A percentile compares a stretch with the other conserved stretches of the same genome.
These are phyloP conservation scores for Flaveria sonorensis DNA, from an alignment of 129 eudicot species.

Conservation along the genomic window DNA sequence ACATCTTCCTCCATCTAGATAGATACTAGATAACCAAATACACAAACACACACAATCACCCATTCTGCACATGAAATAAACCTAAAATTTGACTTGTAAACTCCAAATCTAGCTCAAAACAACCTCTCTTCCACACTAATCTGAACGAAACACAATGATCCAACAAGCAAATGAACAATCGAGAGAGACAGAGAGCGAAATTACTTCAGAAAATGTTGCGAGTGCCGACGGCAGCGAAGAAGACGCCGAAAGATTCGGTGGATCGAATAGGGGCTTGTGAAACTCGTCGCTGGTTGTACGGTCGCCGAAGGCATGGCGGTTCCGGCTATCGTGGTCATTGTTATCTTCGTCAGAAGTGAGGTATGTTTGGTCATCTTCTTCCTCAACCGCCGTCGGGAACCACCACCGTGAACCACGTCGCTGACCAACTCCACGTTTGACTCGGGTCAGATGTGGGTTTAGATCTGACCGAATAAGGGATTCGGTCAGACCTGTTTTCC, in stretches of 20 bases:
- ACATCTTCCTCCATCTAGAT: neutral
- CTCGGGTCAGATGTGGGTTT: too few species aligned
- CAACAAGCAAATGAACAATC: neutral
- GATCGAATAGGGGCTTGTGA: conserved; percentile 55
- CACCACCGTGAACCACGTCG: too few species aligned
- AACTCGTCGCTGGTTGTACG: conserved; percentile 30
- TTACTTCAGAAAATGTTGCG: conserved; percentile 78
- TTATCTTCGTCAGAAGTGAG: conserved; percentile 31
- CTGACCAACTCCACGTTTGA: too few species aligned
- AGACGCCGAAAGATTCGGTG: conserved; percentile 51
- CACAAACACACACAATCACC: neutral
- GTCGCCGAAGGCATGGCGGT: conserved; percentile 29
- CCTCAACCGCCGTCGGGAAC: too few species aligned
- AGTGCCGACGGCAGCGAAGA: conserved; percentile 79
- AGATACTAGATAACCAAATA: too few species aligned
- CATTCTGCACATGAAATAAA: neutral
- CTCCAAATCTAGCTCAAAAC: neutral
- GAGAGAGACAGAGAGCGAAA: neutral
- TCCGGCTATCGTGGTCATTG: conserved; percentile 9
- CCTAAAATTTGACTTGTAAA: neutral
- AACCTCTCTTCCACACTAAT: too few species aligned
- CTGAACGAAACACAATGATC: neutral
- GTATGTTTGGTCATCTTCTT: conserved; percentile 15
- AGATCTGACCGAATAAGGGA: too few species aligned
- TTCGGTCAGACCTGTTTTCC: too few species aligned